Evolutionary conservation across 768 basidiomycete genomes (phyloP).

Genomic region (Pleurotus salmoneostramineus): DNA sequence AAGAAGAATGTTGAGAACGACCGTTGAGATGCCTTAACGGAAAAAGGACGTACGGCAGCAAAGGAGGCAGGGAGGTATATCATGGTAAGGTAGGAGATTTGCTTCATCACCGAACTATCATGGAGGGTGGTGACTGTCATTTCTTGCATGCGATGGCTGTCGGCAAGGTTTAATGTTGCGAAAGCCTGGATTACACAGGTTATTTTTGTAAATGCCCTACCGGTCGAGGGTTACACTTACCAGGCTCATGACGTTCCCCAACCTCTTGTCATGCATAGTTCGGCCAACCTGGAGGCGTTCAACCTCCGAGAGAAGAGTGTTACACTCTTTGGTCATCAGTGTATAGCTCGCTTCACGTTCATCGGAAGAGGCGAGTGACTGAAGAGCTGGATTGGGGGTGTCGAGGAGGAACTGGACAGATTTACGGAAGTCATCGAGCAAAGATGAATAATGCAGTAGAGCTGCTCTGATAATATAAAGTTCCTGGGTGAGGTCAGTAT

Average conservation of each 20-base stretch:
- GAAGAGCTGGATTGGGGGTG: constrained; percentile 37
- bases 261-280: constrained; percentile 41
- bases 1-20: no score
- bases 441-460: constrained; percentile 43
- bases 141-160: constrained; percentile 37
- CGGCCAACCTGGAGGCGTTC: constrained; percentile 36
- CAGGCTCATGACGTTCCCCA: constrained; percentile 51
- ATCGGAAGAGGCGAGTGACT: not conserved
- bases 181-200: constrained; percentile 30
- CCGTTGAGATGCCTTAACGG: no score
- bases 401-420: constrained; percentile 39
- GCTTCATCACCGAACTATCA: constrained; percentile 28
- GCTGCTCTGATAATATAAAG: constrained; percentile 51
- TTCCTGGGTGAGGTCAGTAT: constrained; percentile 42
- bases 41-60: constrained; percentile 17
- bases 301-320: constrained; percentile 46
- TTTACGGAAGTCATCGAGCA: constrained; percentile 44
- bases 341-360: not conserved
- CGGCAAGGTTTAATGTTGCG: constrained; percentile 42
- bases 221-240: constrained; percentile 22
- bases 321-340: constrained; percentile 35
- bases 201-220: not conserved
- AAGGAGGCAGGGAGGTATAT: constrained; percentile 45
- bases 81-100: constrained; percentile 46
- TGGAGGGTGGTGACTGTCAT: constrained; percentile 35